These are phyloP conservation scores for Domatiomyces catenatus DNA, from an alignment of 2,329 filamentous ascomycete genomes.

Conservation along the genomic window DNA sequence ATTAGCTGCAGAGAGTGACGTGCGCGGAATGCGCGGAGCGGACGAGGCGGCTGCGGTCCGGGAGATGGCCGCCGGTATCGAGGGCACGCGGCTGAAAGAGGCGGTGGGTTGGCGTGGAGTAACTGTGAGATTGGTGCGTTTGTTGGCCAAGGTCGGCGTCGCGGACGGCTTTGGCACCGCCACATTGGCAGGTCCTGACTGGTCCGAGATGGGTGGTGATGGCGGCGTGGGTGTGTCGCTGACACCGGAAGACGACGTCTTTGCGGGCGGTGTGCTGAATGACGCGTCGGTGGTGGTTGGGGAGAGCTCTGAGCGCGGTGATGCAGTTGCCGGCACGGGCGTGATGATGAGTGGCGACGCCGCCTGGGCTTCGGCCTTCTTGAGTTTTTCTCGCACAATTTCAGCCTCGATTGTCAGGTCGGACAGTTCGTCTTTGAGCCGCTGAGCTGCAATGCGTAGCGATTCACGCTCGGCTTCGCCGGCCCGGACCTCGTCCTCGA, in stretches of 20 bases:
- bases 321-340: slow-evolving; percentile 21
- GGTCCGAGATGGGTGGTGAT: slow-evolving; percentile 84
- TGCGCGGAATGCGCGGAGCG: slow-evolving; percentile 16
- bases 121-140: background rate
- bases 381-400: slow-evolving; percentile 85
- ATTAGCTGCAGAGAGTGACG: slow-evolving; percentile 7
- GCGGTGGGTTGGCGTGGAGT: slow-evolving; percentile 40
- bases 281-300: slow-evolving; percentile 70
- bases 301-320: slow-evolving; percentile 49
- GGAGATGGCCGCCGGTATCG: slow-evolving; percentile 37
- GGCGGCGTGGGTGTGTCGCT: slow-evolving; percentile 67
- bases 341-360: slow-evolving; percentile 37
- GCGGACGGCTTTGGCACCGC: slow-evolving; percentile 33
- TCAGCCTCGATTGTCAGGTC: slow-evolving; percentile 92
- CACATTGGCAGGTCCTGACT: slow-evolving; percentile 40
- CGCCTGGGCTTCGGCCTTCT: slow-evolving; percentile 45
- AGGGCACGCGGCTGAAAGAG: slow-evolving; percentile 39
- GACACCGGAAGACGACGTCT: slow-evolving; percentile 44
- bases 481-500: slow-evolving; percentile 85
- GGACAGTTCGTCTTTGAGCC: slow-evolving; percentile 75
- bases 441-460: slow-evolving; percentile 78
- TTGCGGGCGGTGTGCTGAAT: slow-evolving; percentile 69
- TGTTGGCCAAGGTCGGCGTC: slow-evolving; percentile 26
- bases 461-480: slow-evolving; percentile 84
- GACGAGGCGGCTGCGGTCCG: slow-evolving; percentile 32